phyloP scores from a whole-genome alignment of 305 asterid species.

The Plantago lanceolata region DNA sequence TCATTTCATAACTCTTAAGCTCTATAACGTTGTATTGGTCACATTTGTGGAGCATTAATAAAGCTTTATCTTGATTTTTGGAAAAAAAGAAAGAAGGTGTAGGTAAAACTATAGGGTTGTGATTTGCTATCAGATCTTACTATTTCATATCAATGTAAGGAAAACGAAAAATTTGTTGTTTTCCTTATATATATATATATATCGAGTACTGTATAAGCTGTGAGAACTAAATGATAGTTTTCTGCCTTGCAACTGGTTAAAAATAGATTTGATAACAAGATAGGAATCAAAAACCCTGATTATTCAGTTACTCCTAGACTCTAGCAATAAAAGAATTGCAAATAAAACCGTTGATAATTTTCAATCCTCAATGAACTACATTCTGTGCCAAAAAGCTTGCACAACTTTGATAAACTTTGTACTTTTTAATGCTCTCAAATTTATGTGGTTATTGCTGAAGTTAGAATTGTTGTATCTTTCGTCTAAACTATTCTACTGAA shows the following conservation, averaged over 20 bases:
- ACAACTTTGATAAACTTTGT: background rate
- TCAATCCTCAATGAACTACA: background rate
- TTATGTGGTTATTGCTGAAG: background rate
- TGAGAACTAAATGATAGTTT: background rate
- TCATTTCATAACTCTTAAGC: no score
- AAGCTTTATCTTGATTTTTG: background rate
- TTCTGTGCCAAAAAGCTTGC: background rate
- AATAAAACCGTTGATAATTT: background rate
- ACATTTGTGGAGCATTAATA: background rate
- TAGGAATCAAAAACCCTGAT: background rate
- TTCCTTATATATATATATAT: no score
- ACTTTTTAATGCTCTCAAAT: background rate
- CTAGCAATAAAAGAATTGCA: background rate
- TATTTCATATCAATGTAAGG: no score
- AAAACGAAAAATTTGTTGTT: no score
- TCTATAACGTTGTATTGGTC: background rate
- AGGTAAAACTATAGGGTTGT: background rate
- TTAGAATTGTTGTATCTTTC: background rate
- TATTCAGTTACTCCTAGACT: background rate
- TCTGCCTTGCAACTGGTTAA: background rate
- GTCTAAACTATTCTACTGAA: background rate
- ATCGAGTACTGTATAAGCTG: no score
- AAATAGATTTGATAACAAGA: background rate
- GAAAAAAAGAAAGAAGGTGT: background rate
- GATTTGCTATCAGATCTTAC: background rate